Conservation (phyloP, 306 rosid genomes). For the Ziziphus jujuba region DNA sequence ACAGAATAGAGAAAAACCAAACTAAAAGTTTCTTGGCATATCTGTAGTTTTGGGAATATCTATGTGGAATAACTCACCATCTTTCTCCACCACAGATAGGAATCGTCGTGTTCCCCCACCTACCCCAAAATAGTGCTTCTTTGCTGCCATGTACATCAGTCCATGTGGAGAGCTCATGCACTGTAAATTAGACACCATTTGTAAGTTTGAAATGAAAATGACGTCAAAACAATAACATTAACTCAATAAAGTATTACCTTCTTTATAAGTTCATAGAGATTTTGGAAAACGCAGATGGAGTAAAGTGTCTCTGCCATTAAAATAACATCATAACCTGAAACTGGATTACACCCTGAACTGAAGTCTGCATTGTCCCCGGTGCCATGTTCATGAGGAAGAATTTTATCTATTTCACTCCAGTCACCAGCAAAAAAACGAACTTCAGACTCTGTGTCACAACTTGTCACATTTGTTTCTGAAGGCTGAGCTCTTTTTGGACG, state of each 20-base stretch:
- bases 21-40: neutral
- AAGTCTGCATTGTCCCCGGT: slow-evolving; percentile 16
- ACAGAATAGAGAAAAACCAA: neutral
- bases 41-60: neutral
- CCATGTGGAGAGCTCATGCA: slow-evolving; percentile 58
- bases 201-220: slow-evolving; percentile 2
- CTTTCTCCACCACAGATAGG: slow-evolving; percentile 74
- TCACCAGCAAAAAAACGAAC: slow-evolving; percentile 86
- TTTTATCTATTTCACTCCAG: slow-evolving; percentile 82
- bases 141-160: slow-evolving; percentile 78
- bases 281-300: slow-evolving; percentile 62
- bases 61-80: slow-evolving; percentile 52
- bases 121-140: slow-evolving; percentile 95
- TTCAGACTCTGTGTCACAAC: slow-evolving; percentile 33
- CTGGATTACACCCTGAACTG: slow-evolving; percentile 19
- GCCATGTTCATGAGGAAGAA: slow-evolving; percentile 52
- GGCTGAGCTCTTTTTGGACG: slow-evolving; percentile 27
- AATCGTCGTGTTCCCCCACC: slow-evolving; percentile 86
- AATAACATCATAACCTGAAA: slow-evolving; percentile 73
- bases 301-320: slow-evolving; percentile 97
- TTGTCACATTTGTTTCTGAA: slow-evolving; percentile 27
- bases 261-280: slow-evolving; percentile 74
- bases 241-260: slow-evolving; percentile 51
- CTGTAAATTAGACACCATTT: slow-evolving; percentile 35
- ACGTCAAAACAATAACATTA: slow-evolving; percentile 10